Percentiles rank a stretch among this genome's conserved stretches.
phyloP scores from a whole-genome alignment of 2,329 filamentous ascomycete genomes.

The Calonectria hongkongensis region DNA sequence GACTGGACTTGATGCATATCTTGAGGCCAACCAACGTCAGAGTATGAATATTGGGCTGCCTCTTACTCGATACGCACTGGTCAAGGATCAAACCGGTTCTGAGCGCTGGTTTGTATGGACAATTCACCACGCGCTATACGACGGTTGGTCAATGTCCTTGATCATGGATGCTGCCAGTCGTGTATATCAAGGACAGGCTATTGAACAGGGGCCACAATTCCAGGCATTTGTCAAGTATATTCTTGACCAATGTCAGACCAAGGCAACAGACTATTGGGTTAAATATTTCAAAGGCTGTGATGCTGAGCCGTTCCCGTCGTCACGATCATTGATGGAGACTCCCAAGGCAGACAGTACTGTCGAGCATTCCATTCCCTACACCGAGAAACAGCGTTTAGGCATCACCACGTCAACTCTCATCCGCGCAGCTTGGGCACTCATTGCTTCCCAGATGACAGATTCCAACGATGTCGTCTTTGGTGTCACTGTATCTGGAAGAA shows the following conservation, averaged over 20 bases:
- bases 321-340: constrained; percentile 24
- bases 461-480: constrained; percentile 53
- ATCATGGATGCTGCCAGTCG: constrained; percentile 40
- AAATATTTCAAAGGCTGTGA: constrained; percentile 1
- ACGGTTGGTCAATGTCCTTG: constrained; percentile 53
- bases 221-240: constrained; percentile 35
- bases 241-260: not conserved
- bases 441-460: constrained; percentile 44
- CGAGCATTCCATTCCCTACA: constrained; percentile 13
- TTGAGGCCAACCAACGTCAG: constrained; percentile 13
- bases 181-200: constrained; percentile 28
- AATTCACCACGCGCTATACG: constrained; percentile 56
- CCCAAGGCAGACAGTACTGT: constrained; percentile 19
- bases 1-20: constrained; percentile 1
- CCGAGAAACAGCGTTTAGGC: not conserved
- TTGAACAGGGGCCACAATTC: not conserved
- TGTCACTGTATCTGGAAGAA: constrained; percentile 48
- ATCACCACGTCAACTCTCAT: constrained; percentile 44
- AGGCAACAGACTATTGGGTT: constrained; percentile 27
- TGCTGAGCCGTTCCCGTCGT: constrained; percentile 19
- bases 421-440: constrained; percentile 55
- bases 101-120: constrained; percentile 49
- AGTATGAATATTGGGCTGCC: constrained; percentile 34
- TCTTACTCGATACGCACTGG: constrained; percentile 30
- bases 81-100: not conserved